These are phyloP conservation scores for Clitopilus hobsonii DNA, from an alignment of 768 basidiomycete species.

Conservation along the genomic window DNA sequence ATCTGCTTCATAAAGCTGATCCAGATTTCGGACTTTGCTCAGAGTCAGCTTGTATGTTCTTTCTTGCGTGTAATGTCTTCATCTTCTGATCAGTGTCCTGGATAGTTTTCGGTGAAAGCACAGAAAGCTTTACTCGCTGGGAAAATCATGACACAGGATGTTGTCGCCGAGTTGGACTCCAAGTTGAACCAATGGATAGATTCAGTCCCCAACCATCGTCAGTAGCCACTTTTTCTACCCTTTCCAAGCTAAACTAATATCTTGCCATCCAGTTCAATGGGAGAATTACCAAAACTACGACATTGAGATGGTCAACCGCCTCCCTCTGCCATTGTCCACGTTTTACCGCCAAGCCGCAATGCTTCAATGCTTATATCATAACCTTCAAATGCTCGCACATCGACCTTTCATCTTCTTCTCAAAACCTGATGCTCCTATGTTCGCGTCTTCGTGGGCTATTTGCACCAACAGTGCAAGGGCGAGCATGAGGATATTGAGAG, in stretches of 20 bases:
- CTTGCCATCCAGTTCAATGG: too few relatives aligned
- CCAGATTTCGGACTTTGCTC: conserved; percentile 59
- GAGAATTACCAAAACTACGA: too few relatives aligned
- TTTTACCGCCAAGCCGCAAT: conserved; percentile 60
- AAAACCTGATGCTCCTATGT: conserved; percentile 37
- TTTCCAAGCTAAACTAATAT: too few relatives aligned
- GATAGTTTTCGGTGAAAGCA: conserved; percentile 88
- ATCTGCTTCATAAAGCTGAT: conserved; percentile 52
- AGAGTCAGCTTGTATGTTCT: conserved; percentile 68
- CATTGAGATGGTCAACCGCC: too few relatives aligned
- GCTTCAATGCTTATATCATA: conserved; percentile 48
- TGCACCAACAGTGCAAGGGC: conserved; percentile 80
- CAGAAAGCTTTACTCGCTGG: conserved; percentile 59
- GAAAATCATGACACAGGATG: conserved; percentile 58
- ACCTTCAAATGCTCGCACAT: conserved; percentile 70
- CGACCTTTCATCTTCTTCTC: conserved; percentile 72
- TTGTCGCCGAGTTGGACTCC: conserved; percentile 68
- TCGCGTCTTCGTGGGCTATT: conserved; percentile 68
- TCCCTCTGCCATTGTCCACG: conserved; percentile 30
- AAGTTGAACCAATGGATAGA: conserved; percentile 71
- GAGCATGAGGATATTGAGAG: conserved; percentile 63
- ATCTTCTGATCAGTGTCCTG: too few relatives aligned
- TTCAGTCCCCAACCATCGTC: conserved; percentile 55
- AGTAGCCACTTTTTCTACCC: too few relatives aligned
- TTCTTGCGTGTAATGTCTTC: too few relatives aligned